Base-by-base conservation (phyloP, 805 yeast genomes). In the Teunomyces funiuensis region DNA sequence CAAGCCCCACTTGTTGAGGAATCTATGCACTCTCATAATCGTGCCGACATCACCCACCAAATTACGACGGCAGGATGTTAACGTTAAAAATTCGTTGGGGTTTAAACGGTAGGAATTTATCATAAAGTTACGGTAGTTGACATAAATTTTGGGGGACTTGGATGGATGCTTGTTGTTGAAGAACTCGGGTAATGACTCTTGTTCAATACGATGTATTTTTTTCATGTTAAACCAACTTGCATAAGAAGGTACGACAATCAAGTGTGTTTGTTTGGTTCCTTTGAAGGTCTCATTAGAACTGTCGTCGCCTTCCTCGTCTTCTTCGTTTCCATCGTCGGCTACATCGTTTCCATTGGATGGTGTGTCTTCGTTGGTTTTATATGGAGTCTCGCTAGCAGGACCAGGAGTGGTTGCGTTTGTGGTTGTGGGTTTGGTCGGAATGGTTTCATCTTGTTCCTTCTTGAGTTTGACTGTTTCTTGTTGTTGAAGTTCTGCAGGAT, bases 31-130 rank as follows among this genome's bases (percentile, higher is more conserved):
- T 48, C 96, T 79, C 73, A 89, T 77, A 45, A 90, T 76, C 0
- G 96, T 79, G 2, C 95, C 91, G 5, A 88, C 96, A 67, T 90
- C 97, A 42, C 96, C 95, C 10, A 88, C 89, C 43, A 90, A 73
- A 52, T 88, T 88, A 53, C 97, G 81, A 59, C 98, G 81, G 42
- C 89, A 85, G 0, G 97, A 95, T 0, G 97, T 90, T 44, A 88
- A 81, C 0, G 97, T 86, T 29, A 90, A 69, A 55, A 87, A 89
- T 60, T 90, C 97, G 53, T 84, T 84, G 16, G 97, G 97, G 50
- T 90, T 88, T 50, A 90, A 66, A 49, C 97, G 71, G 60, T 88
- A 90, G 9, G 95, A 80, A 63, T 89, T 88, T 30, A 90, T 71
- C 85, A 90, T 84, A 60, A 90, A 90, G 57, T 89, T 88, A 56